Evolutionary conservation across 257 asterid genomes (phyloP), one percentile per base, ranked within the genome.

Genomic region (Lithospermum erythrorhizon): DNA sequence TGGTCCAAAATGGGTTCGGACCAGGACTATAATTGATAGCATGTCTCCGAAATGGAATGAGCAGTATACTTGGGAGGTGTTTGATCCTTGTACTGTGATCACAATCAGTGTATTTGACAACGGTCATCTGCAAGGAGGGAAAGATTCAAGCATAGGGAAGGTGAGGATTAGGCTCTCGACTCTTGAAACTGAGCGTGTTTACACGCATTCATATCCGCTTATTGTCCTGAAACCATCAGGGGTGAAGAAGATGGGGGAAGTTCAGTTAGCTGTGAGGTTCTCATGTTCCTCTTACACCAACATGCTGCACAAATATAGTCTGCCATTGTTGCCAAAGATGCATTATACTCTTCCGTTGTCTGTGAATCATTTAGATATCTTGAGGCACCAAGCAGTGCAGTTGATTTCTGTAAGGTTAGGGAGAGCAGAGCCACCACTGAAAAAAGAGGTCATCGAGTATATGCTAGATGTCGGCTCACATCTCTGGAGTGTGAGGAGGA

Each of bases 51-150:
- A 58, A 66, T 88, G 95, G 95, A 83, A 88, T 25, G 96, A 88
- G 73, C 95, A 88, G 73, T 88, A 88, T 66, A 88, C 96, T 0
- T 88, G 95, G 95, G 96, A 88, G 61, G 96, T 88, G 0, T 83
- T 67, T 47, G 96, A 88, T 68, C 95, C 90, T 3, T 85, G 95
- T 41, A 88, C 96, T 0, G 90, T 83, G 53, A 75, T 88, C 66
- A 88, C 95, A 3, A 32, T 88, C 0, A 85, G 85, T 0, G 93
- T 83, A 29, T 81, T 83, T 5, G 96, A 88, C 57, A 88, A 85
- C 25, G 91, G 95, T 0, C 84, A 81, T 64, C 58, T 81, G 2
- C 89, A 77, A 64, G 86, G 86, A 9, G 83, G 88, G 14, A 79
- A 68, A 59, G 90, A 82, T 24, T 49, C 75, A 15, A 72, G 85